Conservation (phyloP, 2,329 filamentous ascomycete species). For the Verticillium dahliae region DNA sequence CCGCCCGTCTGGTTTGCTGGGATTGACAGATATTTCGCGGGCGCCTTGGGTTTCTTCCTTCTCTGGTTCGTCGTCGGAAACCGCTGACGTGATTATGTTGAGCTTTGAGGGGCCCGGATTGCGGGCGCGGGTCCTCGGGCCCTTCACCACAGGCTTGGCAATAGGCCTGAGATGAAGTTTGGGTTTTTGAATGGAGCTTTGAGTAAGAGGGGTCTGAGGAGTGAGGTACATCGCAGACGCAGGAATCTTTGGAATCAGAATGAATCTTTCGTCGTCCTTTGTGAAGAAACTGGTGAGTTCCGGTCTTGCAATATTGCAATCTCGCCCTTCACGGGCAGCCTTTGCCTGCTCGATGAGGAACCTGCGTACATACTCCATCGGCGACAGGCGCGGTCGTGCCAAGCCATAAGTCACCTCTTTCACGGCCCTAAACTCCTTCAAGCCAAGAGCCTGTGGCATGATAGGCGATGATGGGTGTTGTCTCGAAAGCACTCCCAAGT, state of each 20-base stretch:
- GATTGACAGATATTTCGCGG: not conserved
- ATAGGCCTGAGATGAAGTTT: not conserved
- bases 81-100: not conserved
- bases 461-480: not conserved
- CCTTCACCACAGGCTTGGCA: not conserved
- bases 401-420: slow-evolving; percentile 6
- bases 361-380: slow-evolving; percentile 31
- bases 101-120: not conserved
- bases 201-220: not conserved
- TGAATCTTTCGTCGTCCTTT: slow-evolving; percentile 22
- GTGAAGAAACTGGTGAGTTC: slow-evolving; percentile 26
- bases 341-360: slow-evolving; percentile 25
- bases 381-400: slow-evolving; percentile 24
- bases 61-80: not conserved
- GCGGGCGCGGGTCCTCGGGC: not conserved
- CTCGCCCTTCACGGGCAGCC: slow-evolving; percentile 16
- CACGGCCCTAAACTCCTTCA: not conserved
- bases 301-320: slow-evolving; percentile 22
- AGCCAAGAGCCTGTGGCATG: not conserved
- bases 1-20: not conserved
- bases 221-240: not conserved
- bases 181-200: not conserved
- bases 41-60: not conserved
- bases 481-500: not conserved
- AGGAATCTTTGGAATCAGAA: slow-evolving; percentile 27